A percentile compares a stretch with the other conserved stretches of the same genome.
phyloP scores from a whole-genome alignment of 768 basidiomycete genomes.

The Amanita muscaria region DNA sequence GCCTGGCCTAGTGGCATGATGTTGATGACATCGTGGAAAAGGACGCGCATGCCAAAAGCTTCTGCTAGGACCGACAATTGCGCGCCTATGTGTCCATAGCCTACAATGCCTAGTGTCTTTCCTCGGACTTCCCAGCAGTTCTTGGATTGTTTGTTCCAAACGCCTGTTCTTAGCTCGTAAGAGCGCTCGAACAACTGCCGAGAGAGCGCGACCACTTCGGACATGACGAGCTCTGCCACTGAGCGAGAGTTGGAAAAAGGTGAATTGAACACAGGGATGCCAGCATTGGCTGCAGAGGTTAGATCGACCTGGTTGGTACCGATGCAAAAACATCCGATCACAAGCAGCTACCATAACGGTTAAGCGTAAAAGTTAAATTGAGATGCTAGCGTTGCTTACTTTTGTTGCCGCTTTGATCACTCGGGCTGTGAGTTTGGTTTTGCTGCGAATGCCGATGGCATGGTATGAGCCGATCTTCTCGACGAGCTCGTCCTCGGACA shows the following conservation, averaged over 20 bases:
- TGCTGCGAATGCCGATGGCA: constrained; percentile 93
- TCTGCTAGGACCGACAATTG: constrained; percentile 97
- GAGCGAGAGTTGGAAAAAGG: constrained; percentile 99
- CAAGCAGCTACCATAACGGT: constrained; percentile 60
- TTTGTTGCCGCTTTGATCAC: constrained; percentile 84
- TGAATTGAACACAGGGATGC: constrained; percentile 98
- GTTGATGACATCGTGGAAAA: constrained; percentile 92
- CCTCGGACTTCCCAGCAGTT: constrained; percentile 97
- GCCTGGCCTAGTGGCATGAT: constrained; percentile 97
- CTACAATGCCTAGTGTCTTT: constrained; percentile 95
- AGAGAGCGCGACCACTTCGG: constrained; percentile 88
- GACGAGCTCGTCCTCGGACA: constrained; percentile 91
- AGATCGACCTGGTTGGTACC: constrained; percentile 98
- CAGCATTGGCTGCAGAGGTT: constrained; percentile 67
- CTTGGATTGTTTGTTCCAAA: constrained; percentile 99
- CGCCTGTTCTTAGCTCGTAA: constrained; percentile 77
- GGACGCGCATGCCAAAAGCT: constrained; percentile 89
- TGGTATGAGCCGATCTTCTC: constrained; percentile 78
- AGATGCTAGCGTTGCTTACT: constrained; percentile 33
- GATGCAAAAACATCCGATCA: constrained; percentile 98
- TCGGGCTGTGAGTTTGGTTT: constrained; percentile 90
- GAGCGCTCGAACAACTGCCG: constrained; percentile 88
- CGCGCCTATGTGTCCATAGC: constrained; percentile 97
- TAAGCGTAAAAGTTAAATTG: background rate
- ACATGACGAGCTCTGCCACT: constrained; percentile 94